Percentiles rank a stretch among this genome's conserved stretches.
Evolutionary conservation across 768 basidiomycete species (phyloP).

Genomic region (Amanita rubescens): DNA sequence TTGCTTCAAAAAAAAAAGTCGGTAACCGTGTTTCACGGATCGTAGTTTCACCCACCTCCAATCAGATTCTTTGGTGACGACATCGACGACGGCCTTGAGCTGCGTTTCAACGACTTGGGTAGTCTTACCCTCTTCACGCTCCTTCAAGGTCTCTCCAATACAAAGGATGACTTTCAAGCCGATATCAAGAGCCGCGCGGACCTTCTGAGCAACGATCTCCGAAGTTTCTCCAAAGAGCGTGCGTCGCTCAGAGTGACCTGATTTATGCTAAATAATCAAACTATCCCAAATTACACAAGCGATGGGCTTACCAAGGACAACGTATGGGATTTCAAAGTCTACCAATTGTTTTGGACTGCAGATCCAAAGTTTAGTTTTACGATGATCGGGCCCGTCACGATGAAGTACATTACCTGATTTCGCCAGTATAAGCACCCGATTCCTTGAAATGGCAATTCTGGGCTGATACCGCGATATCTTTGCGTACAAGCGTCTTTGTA

Average conservation of each 20-base stretch:
- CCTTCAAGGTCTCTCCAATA: slow-evolving; percentile 86
- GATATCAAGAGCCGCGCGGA: slow-evolving; percentile 69
- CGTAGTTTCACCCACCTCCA: slow-evolving; percentile 70
- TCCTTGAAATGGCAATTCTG: slow-evolving; percentile 87
- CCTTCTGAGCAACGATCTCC: slow-evolving; percentile 78
- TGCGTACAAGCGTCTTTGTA: slow-evolving; percentile 51
- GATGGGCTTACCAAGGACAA: slow-evolving; percentile 67
- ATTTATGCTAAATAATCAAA: not conserved
- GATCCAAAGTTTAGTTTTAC: slow-evolving; percentile 20
- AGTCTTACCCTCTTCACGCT: slow-evolving; percentile 79
- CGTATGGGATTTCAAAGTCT: slow-evolving; percentile 84
- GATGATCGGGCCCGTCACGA: not conserved
- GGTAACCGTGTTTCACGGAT: too few species aligned
- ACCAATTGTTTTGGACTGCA: slow-evolving; percentile 66
- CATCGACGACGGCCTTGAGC: slow-evolving; percentile 64
- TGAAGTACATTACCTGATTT: slow-evolving; percentile 66
- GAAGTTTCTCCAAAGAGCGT: slow-evolving; percentile 88
- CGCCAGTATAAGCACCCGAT: slow-evolving; percentile 92
- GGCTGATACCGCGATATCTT: slow-evolving; percentile 74
- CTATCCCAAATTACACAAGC: too few species aligned
- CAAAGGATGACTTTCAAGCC: slow-evolving; percentile 88
- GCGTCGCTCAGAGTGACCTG: slow-evolving; percentile 95
- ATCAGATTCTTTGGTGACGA: slow-evolving; percentile 51
- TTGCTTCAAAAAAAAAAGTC: slow-evolving; percentile 50
- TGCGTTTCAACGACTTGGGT: slow-evolving; percentile 75